Evolutionary conservation across 441 rosid species (phyloP), one percentile per base, ranked within the genome.

Genomic region (Erodium chrysanthum): DNA sequence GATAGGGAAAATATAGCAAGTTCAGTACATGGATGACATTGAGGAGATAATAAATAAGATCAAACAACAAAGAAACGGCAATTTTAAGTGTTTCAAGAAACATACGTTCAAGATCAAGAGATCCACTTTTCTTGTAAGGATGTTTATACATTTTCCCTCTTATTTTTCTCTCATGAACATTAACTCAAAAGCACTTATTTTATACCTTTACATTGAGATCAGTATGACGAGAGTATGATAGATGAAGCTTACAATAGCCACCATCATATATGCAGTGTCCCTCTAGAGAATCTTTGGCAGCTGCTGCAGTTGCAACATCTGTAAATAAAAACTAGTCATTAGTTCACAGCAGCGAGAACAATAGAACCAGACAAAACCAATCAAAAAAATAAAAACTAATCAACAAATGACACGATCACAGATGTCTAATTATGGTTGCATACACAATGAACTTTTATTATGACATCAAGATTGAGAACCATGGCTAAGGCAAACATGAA

Each of bases 211-310:
- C 91, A 91, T 94, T 94, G 88, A 94, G 99, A 91, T 94, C 99
- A 94, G 97, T 91, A 94, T 94, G 99, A 91, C 97, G 96, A 91
- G 98, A 91, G 91, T 94, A 91, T 88, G 96, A 82, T 91, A 94
- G 97, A 89, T 91, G 97, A 91, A 94, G 97, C 97, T 94, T 91
- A 94, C 99, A 94, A 83, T 89, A 94, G 90, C 99, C 99, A 86
- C 97, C 97, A 86, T 94, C 99, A 94, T 94, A 94, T 78, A 94
- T 94, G 96, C 99, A 85, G 75, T 94, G 99, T 77, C 99, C 99
- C 85, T 94, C 99, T 74, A 94, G 73, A 73, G 99, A 84, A 74
- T 88, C 96, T 79, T 94, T 94, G 60, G 96, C 96, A 58, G 87
- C 82, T 68, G 87, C 77, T 59, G 96, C 99, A 7, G 96, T 91